Evolutionary conservation across 352 stramenopile species (phyloP), one percentile per base, ranked within the genome.

Genomic region (Globisporangium nagaii): DNA sequence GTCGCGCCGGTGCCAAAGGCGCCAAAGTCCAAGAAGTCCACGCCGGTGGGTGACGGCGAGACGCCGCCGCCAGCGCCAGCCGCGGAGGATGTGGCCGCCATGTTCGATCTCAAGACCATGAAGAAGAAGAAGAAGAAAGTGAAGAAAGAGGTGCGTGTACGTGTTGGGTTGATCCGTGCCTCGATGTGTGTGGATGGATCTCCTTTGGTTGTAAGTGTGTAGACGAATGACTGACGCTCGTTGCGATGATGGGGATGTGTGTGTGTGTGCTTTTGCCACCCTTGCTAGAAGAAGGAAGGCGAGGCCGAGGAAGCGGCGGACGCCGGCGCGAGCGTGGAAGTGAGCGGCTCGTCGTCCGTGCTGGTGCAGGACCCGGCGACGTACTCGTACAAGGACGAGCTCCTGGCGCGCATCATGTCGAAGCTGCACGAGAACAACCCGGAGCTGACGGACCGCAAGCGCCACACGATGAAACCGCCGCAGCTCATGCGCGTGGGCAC

Each of bases 371-470:
- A 96, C 89, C 76, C 72, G 0, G 85, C 90, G 53, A 96, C 90
- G 53, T 98, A 98, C 70, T 91, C 88, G 48, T 99, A 98, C 79
- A 84, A 88, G 68, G 88, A 97, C 58, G 91, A 98, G 30, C 75
- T 99, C 40, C 67, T 99, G 39, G 86, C 97, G 56, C 87, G 93
- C 41, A 96, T 98, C 58, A 93, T 98, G 70, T 73, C 87, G 25
- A 95, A 98, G 59, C 59, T 98, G 40, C 90, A 98, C 64, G 91
- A 95, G 56, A 98, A 98, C 74, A 99, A 99, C 74, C 94, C 95
- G 20, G 94, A 98, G 61, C 71, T 98, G 40, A 92, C 95, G 53
- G 93, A 98, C 73, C 96, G 97, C 77, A 98, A 97, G 73, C 88
- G 94, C 28, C 69, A 86, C 61, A 95, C 77, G 30, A 93, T 96